Evolutionary conservation across 805 yeast species (phyloP), one percentile per base, ranked within the genome.

Genomic region (Metschnikowia noctiluminum): DNA sequence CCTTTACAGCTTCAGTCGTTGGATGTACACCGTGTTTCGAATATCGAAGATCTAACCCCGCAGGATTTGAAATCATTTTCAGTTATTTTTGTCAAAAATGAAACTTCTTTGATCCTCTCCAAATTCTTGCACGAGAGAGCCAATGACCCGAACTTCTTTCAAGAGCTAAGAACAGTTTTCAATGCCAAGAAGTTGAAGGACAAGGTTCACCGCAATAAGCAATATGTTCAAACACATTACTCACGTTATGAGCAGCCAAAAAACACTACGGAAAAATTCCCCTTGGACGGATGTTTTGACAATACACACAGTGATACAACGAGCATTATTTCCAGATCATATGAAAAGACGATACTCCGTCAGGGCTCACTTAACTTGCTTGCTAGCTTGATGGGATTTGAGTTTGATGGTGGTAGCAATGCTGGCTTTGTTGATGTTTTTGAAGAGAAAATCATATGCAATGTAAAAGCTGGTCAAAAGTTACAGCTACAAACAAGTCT

Each of bases 271-370:
- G 50, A 46, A 14, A 38, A 43, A 26, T 36, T 44, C 11, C 55
- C 53, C 2, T 7, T 54, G 1, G 48, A 49, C 6, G 56, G 53
- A 2, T 56, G 59, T 34, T 42, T 54, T 9, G 58, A 54, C 38
- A 56, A 56, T 31, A 38, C 45, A 7, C 34, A 28, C 13, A 50
- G 54, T 16, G 54, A 53, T n/a, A 54, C 59, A 2, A 31, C 44
- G 14, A 52, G 56, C 43, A 28, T 44, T 6, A 42, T 56, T 11
- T 26, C 49, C 5, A 45, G 50, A 3, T 36, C 50, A 11, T 47
- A 38, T 32, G 44, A 41, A 31, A 42, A 28, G 27, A 13, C 43
- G 16, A 28, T 21, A 6, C 42, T 41, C 13, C 12, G 31, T 28
- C 45, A 38, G 32, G 43, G 45, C 6, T 40, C 16, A 7, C 35